Conservation (phyloP, 164 flowering plant species). For the Nymphaea colorata region DNA sequence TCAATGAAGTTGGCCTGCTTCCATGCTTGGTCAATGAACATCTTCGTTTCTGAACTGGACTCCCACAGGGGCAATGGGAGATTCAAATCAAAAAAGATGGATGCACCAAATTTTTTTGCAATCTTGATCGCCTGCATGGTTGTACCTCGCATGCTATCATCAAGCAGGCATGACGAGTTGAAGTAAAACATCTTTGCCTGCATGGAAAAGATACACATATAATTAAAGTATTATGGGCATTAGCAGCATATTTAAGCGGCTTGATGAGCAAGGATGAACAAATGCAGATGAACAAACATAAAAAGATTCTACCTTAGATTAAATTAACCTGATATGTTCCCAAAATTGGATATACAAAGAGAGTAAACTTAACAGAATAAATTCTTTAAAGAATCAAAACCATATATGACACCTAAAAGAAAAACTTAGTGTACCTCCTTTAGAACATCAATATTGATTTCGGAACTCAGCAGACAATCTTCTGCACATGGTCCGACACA, state of each 20-base stretch:
- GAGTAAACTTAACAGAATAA: no score
- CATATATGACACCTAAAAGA: not conserved
- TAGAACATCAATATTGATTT: conserved; percentile 79
- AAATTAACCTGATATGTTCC: no score
- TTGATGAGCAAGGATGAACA: no score
- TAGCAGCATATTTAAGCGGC: no score
- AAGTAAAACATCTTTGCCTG: conserved; percentile 96
- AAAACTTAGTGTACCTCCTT: conserved; percentile 49
- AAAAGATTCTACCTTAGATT: no score
- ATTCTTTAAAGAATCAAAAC: no score
- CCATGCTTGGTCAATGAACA: conserved; percentile 61
- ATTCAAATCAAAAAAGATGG: conserved; percentile 73
- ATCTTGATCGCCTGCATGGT: conserved; percentile 58
- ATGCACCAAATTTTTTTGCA: conserved; percentile 53
- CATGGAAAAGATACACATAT: conserved; percentile 5
- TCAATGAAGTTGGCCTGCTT: conserved; percentile 68
- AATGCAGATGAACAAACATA: no score
- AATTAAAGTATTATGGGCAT: no score
- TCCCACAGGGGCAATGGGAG: conserved; percentile 91
- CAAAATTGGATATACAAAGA: no score
- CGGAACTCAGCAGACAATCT: conserved; percentile 65
- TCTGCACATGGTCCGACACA: conserved; percentile 61
- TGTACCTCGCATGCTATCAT: conserved; percentile 55
- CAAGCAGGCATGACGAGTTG: conserved; percentile 73
- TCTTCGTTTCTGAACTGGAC: conserved; percentile 63